These are phyloP conservation scores for Oryza longistaminata DNA, from an alignment of 176 grass and related monocot species.

Conservation along the genomic window DNA sequence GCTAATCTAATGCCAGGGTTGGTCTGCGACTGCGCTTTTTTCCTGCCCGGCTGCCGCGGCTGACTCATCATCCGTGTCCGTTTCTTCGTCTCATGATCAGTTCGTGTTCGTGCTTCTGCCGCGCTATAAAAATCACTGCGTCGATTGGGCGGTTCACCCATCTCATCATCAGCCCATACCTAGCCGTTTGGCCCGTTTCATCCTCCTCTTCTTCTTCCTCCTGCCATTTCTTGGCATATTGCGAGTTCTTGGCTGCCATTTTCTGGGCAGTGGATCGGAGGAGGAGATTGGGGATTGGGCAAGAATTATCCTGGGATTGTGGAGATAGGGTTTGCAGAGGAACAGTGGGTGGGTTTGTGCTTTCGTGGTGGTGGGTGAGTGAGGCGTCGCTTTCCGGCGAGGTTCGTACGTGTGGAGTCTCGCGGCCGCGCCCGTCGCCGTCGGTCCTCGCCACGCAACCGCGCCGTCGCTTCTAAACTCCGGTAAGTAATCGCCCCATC, in stretches of 20 bases:
- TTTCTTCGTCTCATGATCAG: not conserved
- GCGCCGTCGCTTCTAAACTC: conserved; percentile 21
- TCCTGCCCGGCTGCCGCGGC: not conserved
- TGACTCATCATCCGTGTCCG: not conserved
- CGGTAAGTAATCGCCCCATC: conserved; percentile 29
- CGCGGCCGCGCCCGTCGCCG: not conserved
- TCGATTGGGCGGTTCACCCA: not conserved
- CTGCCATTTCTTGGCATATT: conserved; percentile 1
- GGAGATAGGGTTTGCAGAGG: not conserved
- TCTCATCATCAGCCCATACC: not conserved
- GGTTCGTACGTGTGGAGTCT: not conserved
- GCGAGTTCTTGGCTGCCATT: conserved; percentile 6
- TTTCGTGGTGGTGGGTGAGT: not conserved
- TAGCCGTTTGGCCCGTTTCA: conserved; percentile 18
- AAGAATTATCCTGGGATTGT: not conserved
- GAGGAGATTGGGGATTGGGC: not conserved
- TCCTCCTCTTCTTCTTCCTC: not conserved
- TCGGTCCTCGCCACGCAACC: not conserved
- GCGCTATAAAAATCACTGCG: conserved; percentile 45
- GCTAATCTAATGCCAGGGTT: conserved; percentile 10
- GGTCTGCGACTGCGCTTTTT: not conserved
- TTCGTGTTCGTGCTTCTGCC: not conserved
- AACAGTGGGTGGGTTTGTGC: not conserved
- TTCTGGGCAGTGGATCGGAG: not conserved
- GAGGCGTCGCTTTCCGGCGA: not conserved